These are phyloP conservation scores for Diplogelasinospora grovesii DNA, from an alignment of 495 filamentous ascomycete species.

Conservation along the genomic window DNA sequence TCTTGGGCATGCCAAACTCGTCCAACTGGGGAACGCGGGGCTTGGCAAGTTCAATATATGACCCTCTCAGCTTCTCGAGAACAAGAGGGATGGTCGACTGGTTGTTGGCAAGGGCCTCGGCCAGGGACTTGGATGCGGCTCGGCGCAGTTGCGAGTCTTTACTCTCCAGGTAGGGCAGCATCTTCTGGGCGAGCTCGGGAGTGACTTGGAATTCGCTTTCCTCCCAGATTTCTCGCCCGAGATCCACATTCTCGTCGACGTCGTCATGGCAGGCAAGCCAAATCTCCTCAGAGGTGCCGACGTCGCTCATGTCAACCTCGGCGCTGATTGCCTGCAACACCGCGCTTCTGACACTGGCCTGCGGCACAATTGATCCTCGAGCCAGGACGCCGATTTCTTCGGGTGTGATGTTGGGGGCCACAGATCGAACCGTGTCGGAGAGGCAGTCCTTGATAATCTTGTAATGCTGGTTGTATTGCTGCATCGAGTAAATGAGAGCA, in stretches of 20 bases:
- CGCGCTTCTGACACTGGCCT: slow-evolving; percentile 73
- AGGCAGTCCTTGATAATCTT: slow-evolving; percentile 90
- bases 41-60: slow-evolving; percentile 71
- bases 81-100: slow-evolving; percentile 40
- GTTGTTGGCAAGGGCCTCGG: slow-evolving; percentile 58
- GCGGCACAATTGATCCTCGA: slow-evolving; percentile 66
- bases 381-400: slow-evolving; percentile 66
- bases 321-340: slow-evolving; percentile 85
- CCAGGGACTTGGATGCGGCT: slow-evolving; percentile 77
- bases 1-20: slow-evolving; percentile 86
- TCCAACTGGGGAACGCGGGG: slow-evolving; percentile 76
- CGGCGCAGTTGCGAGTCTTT: slow-evolving; percentile 72
- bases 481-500: slow-evolving; percentile 72
- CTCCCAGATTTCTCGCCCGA: slow-evolving; percentile 87
- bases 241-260: slow-evolving; percentile 75
- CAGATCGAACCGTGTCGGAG: slow-evolving; percentile 69
- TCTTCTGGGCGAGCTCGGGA: slow-evolving; percentile 53
- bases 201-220: slow-evolving; percentile 74
- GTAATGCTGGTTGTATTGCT: slow-evolving; percentile 85
- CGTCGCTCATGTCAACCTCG: slow-evolving; percentile 83
- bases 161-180: slow-evolving; percentile 73
- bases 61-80: slow-evolving; percentile 54
- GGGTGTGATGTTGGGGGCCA: slow-evolving; percentile 65
- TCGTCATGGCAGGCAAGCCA: slow-evolving; percentile 93
- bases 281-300: slow-evolving; percentile 79